Percentiles rank a stretch among this genome's conserved stretches.
These are phyloP conservation scores for Phragmites australis DNA, from an alignment of 176 grass and related monocot genomes.

Conservation along the genomic window DNA sequence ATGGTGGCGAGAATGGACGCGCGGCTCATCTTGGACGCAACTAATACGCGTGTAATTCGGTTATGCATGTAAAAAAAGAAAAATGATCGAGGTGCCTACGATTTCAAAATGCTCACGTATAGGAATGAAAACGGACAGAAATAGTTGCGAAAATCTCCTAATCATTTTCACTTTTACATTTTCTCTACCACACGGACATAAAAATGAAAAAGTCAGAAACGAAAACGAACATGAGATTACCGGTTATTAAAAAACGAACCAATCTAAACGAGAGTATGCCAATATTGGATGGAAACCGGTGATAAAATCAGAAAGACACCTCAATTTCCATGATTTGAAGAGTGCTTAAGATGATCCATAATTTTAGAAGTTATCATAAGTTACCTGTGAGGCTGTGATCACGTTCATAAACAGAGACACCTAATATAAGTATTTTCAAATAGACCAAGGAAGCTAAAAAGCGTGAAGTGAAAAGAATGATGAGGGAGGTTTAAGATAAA, in stretches of 20 bases:
- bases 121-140: too few species aligned
- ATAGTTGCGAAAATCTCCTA: too few species aligned
- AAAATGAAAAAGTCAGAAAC: too few species aligned
- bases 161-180: too few species aligned
- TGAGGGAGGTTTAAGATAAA: conserved; percentile 38
- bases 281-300: too few species aligned
- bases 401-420: conserved; percentile 73
- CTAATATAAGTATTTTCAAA: conserved; percentile 76
- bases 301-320: too few species aligned
- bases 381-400: conserved; percentile 78
- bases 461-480: conserved; percentile 73
- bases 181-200: too few species aligned
- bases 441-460: conserved; percentile 81
- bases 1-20: neutral
- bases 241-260: too few species aligned
- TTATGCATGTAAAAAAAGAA: neutral
- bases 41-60: neutral
- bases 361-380: neutral
- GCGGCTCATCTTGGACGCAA: neutral
- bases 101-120: neutral
- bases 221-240: too few species aligned
- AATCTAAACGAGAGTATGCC: too few species aligned
- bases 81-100: neutral
- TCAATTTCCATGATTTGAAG: conserved; percentile 8
- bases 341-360: neutral